Conservation (phyloP, 164 flowering plant genomes). For the Chloranthus sessilifolius region DNA sequence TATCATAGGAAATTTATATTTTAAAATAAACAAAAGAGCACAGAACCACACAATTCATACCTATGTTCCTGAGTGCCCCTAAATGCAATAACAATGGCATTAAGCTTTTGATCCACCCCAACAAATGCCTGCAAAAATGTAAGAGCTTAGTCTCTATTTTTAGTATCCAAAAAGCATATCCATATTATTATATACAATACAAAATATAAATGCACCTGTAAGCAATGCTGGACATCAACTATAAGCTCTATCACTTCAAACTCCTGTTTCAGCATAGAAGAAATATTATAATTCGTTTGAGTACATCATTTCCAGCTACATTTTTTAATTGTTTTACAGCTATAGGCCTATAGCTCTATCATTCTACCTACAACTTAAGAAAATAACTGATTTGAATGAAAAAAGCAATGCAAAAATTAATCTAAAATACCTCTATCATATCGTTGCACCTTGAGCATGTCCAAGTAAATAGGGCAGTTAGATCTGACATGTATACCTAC, state of each 20-base stretch:
- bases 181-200: too few relatives aligned
- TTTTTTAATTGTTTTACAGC: too few relatives aligned
- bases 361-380: too few relatives aligned
- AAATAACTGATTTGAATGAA: too few relatives aligned
- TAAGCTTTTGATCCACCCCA: slow-evolving; percentile 77
- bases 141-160: background rate
- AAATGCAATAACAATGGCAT: slow-evolving; percentile 85
- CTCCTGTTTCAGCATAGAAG: slow-evolving; percentile 44
- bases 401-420: background rate
- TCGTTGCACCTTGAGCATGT: slow-evolving; percentile 89
- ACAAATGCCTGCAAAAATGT: slow-evolving; percentile 67
- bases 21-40: background rate
- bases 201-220: slow-evolving; percentile 56
- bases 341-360: too few relatives aligned
- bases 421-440: slow-evolving; percentile 52
- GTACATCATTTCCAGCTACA: too few relatives aligned
- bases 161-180: background rate
- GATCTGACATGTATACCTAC: slow-evolving; percentile 93
- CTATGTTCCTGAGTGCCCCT: slow-evolving; percentile 95
- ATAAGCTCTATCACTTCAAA: slow-evolving; percentile 86
- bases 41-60: slow-evolving; percentile 23
- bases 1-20: background rate
- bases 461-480: slow-evolving; percentile 85
- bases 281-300: too few relatives aligned
- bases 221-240: slow-evolving; percentile 88